Percentiles rank a stretch among this genome's conserved stretches.
Conservation (phyloP, 257 asterid species). For the Gardenia jasminoides region DNA sequence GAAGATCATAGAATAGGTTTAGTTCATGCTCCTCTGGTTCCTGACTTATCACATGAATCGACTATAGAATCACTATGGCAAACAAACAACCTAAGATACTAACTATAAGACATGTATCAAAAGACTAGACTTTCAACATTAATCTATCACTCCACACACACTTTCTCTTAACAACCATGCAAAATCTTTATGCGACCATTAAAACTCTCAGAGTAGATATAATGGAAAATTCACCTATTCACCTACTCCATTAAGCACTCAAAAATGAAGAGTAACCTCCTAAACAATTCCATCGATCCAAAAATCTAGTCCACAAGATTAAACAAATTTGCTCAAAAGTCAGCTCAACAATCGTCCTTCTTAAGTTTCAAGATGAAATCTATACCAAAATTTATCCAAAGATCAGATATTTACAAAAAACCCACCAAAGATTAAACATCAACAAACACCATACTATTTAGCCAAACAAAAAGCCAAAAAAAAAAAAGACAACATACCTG, state of each 20-base stretch:
- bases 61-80: not conserved
- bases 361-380: not conserved
- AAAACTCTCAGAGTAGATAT: no score
- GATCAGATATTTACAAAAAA: not conserved
- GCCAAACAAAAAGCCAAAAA: no score
- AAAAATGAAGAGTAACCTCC: not conserved
- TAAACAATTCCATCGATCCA: not conserved
- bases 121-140: not conserved
- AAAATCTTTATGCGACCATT: no score
- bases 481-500: conserved; percentile 46
- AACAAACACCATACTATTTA: not conserved
- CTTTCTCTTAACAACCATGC: no score
- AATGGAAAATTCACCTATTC: no score
- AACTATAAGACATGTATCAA: not conserved
- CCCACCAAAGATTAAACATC: not conserved
- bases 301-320: not conserved
- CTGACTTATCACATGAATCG: no score
- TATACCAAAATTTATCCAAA: not conserved
- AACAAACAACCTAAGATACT: not conserved
- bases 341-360: not conserved
- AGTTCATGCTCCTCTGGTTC: not conserved
- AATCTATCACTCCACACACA: not conserved
- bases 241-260: not conserved
- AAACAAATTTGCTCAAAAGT: not conserved
- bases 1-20: not conserved